A percentile compares a stretch with the other conserved stretches of the same genome.
phyloP scores from a whole-genome alignment of 148 eudicot species.

The Agrostemma githago region DNA sequence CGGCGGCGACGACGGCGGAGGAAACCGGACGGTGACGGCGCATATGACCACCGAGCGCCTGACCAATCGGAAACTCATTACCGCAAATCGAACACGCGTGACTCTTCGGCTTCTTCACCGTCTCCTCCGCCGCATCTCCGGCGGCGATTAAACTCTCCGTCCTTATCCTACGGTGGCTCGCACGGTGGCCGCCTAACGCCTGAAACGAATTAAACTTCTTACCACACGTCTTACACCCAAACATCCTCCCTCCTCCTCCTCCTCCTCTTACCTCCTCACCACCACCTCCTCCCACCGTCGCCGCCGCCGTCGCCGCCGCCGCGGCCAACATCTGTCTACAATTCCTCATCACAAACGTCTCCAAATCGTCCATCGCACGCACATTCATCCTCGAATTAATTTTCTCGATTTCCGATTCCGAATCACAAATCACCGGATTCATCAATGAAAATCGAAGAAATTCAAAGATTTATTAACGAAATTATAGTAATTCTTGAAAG shows the following conservation, averaged over 20 bases:
- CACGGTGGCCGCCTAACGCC: slow-evolving; percentile 66
- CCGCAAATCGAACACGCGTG: slow-evolving; percentile 54
- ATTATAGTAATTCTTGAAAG: too few species aligned
- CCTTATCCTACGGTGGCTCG: slow-evolving; percentile 49
- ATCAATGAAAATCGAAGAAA: too few species aligned
- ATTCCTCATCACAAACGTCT: slow-evolving; percentile 22
- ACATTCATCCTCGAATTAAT: not conserved
- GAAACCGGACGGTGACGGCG: slow-evolving; percentile 35
- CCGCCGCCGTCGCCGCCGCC: not conserved
- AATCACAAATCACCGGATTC: too few species aligned
- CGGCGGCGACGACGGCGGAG: not conserved
- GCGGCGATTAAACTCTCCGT: not conserved
- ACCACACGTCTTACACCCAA: slow-evolving; percentile 51
- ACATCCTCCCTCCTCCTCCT: slow-evolving; percentile 17
- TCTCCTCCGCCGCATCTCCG: not conserved
- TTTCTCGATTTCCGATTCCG: too few species aligned
- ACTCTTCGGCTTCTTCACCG: slow-evolving; percentile 21
- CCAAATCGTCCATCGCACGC: slow-evolving; percentile 8
- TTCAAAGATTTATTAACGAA: too few species aligned
- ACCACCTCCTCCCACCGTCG: too few species aligned
- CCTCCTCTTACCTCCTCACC: not conserved
- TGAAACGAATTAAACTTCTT: slow-evolving; percentile 47
- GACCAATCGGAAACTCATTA: slow-evolving; percentile 42
- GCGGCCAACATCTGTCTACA: slow-evolving; percentile 6
- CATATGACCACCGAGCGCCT: slow-evolving; percentile 65